phyloP scores from a whole-genome alignment of 768 basidiomycete species.

The Aureoboletus auriporus region DNA sequence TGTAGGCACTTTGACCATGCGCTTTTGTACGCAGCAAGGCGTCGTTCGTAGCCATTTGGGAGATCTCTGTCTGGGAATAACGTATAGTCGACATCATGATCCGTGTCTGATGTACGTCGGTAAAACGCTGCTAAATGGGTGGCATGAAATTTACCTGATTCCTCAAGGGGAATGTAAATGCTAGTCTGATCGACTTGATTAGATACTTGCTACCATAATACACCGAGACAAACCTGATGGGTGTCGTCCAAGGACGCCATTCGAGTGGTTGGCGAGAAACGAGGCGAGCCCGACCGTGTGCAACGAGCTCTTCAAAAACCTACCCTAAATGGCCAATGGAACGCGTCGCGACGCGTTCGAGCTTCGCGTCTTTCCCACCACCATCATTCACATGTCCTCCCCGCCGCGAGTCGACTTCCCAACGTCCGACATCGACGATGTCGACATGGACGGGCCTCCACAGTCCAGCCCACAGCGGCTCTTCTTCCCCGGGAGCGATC shows the following conservation, averaged over 20 bases:
- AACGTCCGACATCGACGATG: conserved; percentile 52
- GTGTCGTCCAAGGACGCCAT: conserved; percentile 24
- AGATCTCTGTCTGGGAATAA: conserved; percentile 29
- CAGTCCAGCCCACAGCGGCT: conserved; percentile 17
- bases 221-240: conserved; percentile 22
- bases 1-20: conserved; percentile 60
- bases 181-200: conserved; percentile 20
- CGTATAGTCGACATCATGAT: conserved; percentile 17
- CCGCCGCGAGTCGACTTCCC: conserved; percentile 64
- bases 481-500: conserved; percentile 32
- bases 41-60: conserved; percentile 33
- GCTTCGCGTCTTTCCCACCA: conserved; percentile 9
- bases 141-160: conserved; percentile 19
- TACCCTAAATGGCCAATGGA: conserved; percentile 45
- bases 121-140: neutral
- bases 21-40: conserved; percentile 49
- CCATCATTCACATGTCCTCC: conserved; percentile 47
- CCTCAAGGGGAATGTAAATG: conserved; percentile 25
- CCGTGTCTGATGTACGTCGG: conserved; percentile 13
- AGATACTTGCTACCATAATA: neutral
- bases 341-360: conserved; percentile 53
- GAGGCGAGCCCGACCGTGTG: neutral
- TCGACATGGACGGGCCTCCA: conserved; percentile 45
- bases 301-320: conserved; percentile 15
- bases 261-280: neutral